A percentile compares a stretch with the other conserved stretches of the same genome.
Evolutionary conservation across 2,329 filamentous ascomycete genomes (phyloP).

Genomic region (Thelonectria olida): DNA sequence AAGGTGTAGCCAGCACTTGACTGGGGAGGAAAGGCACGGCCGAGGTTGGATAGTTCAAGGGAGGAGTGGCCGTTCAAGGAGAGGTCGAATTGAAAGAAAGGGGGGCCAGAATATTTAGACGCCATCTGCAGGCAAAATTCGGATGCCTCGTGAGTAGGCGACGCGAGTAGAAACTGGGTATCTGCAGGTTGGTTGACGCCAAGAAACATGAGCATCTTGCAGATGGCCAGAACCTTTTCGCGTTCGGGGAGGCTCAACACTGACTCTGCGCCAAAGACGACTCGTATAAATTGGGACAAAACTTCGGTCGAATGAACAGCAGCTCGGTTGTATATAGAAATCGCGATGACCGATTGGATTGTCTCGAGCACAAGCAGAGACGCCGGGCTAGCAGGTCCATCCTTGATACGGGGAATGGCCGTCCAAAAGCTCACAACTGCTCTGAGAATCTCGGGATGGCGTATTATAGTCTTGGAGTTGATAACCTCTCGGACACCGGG

Average conservation of each 20-base stretch:
- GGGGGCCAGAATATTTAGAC: slow-evolving; percentile 77
- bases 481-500: slow-evolving; percentile 59
- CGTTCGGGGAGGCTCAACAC: slow-evolving; percentile 64
- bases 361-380: slow-evolving; percentile 74
- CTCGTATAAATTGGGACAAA: slow-evolving; percentile 70
- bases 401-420: slow-evolving; percentile 62
- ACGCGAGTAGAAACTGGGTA: slow-evolving; percentile 75
- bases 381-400: slow-evolving; percentile 57
- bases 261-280: slow-evolving; percentile 65
- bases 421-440: slow-evolving; percentile 72
- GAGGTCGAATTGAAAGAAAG: slow-evolving; percentile 94
- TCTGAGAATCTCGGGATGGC: slow-evolving; percentile 71
- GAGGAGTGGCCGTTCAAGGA: slow-evolving; percentile 89
- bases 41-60: slow-evolving; percentile 87
- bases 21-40: slow-evolving; percentile 83
- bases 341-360: slow-evolving; percentile 64
- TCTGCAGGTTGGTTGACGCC: slow-evolving; percentile 86
- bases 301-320: slow-evolving; percentile 78
- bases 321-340: slow-evolving; percentile 75
- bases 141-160: slow-evolving; percentile 62
- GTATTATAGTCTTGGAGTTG: slow-evolving; percentile 60
- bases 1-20: slow-evolving; percentile 89
- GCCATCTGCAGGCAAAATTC: slow-evolving; percentile 80
- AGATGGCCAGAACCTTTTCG: slow-evolving; percentile 71
- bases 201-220: slow-evolving; percentile 74